Evolutionary conservation across 2,329 filamentous ascomycete genomes (phyloP), one percentile per base, ranked within the genome.

Genomic region (Sporothrix pallida): DNA sequence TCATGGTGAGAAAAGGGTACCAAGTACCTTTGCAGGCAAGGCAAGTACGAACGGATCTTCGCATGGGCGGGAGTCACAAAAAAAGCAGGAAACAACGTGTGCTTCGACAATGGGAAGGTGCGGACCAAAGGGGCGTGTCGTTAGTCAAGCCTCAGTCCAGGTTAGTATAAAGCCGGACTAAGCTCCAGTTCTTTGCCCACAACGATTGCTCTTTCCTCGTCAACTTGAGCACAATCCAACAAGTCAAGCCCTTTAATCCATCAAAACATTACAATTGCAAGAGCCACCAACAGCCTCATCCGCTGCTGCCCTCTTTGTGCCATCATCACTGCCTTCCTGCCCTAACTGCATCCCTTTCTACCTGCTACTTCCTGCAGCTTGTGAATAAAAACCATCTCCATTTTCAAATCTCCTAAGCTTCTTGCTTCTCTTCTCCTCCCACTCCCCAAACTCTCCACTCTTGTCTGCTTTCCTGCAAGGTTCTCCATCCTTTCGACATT

Each of bases 81-180:
- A 44, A 63, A n/a, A 46, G 62, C 44, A 60, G 17, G 26, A 8
- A 44, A 15, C 31, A 56, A 63, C 65, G 65, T 52, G 15, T 37
- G 46, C 46, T 52, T 68, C 65, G 13, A 68, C 23, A 15, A 58
- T 50, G 31, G 44, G 20, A 56, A 37, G 12, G 20, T 44, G 31
- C 46, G 69, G 67, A 23, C 63, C 67, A 48, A 67, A 56, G 2
- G 54, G 72, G 72, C 9, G 72, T 73, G 72, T 13, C 10, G 63
- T 52, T 72, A 72, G 72, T 70, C 68, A 62, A 56, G 26, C 68
- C 50, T 70, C 68, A 46, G 26, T 52, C n/a, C 50, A 56, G 5
- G 52, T n/a, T 60, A 44, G 68, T 72, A 75, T 74, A 74, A 74
- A 75, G 72, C 65, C 65, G 56, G 62, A 70, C 70, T 71, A 67